A percentile compares a stretch with the other conserved stretches of the same genome.
Evolutionary conservation across 2,329 filamentous ascomycete species (phyloP).

Genomic region (Penicillium vulpinum): DNA sequence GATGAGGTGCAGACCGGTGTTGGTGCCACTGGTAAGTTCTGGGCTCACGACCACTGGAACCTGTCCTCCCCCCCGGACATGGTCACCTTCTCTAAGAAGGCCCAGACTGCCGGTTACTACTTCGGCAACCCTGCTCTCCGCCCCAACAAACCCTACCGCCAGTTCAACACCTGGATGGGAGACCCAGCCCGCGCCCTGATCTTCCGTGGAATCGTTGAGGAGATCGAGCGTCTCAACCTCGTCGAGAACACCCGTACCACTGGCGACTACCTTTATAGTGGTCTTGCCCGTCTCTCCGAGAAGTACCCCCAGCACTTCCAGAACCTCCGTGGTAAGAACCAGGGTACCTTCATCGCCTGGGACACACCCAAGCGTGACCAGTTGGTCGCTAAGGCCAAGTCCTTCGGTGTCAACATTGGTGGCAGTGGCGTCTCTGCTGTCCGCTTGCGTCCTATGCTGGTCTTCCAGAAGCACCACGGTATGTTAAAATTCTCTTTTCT

Average conservation of each 20-base stretch:
- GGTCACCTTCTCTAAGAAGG: slow-evolving; percentile 95
- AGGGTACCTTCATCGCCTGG: slow-evolving; percentile 91
- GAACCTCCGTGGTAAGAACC: slow-evolving; percentile 82
- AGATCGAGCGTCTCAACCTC: slow-evolving; percentile 74
- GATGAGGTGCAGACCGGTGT: slow-evolving; percentile 94
- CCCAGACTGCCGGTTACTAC: slow-evolving; percentile 91
- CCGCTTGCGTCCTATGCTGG: slow-evolving; percentile 81
- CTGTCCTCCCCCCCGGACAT: slow-evolving; percentile 79
- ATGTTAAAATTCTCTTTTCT: slow-evolving; percentile 27
- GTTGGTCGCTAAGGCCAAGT: slow-evolving; percentile 77
- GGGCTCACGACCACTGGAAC: slow-evolving; percentile 95
- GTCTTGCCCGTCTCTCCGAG: slow-evolving; percentile 65
- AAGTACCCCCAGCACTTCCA: slow-evolving; percentile 75
- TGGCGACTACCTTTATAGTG: slow-evolving; percentile 74
- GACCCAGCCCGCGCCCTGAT: slow-evolving; percentile 82
- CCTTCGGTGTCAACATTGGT: slow-evolving; percentile 79
- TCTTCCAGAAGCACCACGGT: slow-evolving; percentile 67
- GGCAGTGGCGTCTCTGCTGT: slow-evolving; percentile 76
- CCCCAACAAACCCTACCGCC: slow-evolving; percentile 90
- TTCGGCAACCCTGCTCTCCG: slow-evolving; percentile 76
- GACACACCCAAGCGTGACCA: slow-evolving; percentile 68
- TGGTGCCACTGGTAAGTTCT: slow-evolving; percentile 90
- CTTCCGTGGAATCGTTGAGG: slow-evolving; percentile 81
- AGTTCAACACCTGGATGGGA: slow-evolving; percentile 98
- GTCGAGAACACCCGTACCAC: slow-evolving; percentile 75